These are phyloP conservation scores for Linanthus parryae DNA, from an alignment of 148 eudicot species.

Conservation along the genomic window DNA sequence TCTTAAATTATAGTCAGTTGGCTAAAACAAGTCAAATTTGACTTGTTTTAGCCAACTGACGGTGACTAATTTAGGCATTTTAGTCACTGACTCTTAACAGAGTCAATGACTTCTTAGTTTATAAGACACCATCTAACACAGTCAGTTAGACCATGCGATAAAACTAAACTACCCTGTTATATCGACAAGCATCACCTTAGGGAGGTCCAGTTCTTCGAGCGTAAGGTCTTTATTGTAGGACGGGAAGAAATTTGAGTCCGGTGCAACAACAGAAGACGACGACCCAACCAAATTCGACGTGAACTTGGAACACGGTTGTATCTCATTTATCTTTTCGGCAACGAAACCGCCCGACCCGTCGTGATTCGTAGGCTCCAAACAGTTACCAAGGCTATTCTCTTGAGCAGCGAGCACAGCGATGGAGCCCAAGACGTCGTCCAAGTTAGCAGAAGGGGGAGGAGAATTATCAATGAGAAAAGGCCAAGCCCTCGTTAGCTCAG, in stretches of 20 bases:
- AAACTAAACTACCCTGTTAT: no score
- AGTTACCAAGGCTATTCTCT: slow-evolving; percentile 12
- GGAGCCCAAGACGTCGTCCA: no score
- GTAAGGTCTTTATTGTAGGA: slow-evolving; percentile 20
- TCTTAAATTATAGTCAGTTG: no score
- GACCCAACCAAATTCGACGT: slow-evolving; percentile 16
- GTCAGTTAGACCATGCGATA: no score
- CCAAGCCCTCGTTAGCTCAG: slow-evolving; percentile 29
- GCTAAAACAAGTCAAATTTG: no score
- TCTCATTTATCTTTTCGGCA: slow-evolving; percentile 14
- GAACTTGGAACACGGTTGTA: slow-evolving; percentile 22
- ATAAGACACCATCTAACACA: no score
- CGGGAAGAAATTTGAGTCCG: not conserved
- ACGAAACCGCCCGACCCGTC: slow-evolving; percentile 14
- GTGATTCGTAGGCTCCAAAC: slow-evolving; percentile 10
- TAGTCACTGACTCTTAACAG: no score
- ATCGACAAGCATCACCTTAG: slow-evolving; percentile 37
- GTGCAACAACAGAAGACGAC: slow-evolving; percentile 18
- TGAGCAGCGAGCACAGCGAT: slow-evolving; percentile 5
- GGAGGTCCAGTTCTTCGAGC: slow-evolving; percentile 20
- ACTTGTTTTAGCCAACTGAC: no score
- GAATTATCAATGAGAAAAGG: slow-evolving; percentile 20
- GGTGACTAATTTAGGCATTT: no score
- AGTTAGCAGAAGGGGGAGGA: slow-evolving; percentile 2
- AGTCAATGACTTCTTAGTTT: no score